Base-by-base conservation (phyloP, 208 protist species). In the Acanthamoeba culbertsoni region DNA sequence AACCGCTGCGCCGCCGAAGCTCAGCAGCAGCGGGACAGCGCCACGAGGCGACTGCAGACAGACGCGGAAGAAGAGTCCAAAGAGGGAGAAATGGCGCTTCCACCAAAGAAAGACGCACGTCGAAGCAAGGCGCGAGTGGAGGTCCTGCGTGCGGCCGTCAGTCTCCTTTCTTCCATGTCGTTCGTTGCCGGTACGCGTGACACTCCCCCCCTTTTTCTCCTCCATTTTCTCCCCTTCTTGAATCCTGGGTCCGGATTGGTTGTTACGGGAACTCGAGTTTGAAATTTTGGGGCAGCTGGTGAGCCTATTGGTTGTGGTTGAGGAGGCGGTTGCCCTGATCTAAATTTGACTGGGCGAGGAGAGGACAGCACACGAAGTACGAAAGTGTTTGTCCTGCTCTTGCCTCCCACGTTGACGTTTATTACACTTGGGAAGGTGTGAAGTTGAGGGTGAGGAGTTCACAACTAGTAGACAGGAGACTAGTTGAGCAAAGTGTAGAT, bases 161-260 rank as follows among this genome's bases (percentile, higher is more conserved):
- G 86, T 42, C 53, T 92, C 5, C 63, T 92, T 16, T 92, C 86
- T 0, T 79, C 62, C 26, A 92, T 92, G 86, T 28, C 86, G 26
- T 92, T 92, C 28, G 86, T 77, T 5, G 43, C 16, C 10, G 86
- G 63, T 92, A 65, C 57, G 53, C 33, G 45, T n/a, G n/a, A n/a
- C n/a, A 43, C 42, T 6, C 14, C 68, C 23, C 6, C 6, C 59
- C 59, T 68, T 7, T 71, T 71, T 71, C 33, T 55, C 14, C 26
- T 8, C 26, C 28, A n/a, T n/a, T 23, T 77, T 5, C 65, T 35
- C 65, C 65, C 40, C 53, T 26, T 20, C 18, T 18, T 8, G 8
- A 18, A 8, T 8, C 18, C 12, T 55, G 48, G 48, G 48, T 18
- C 48, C 12, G 48, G 48, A 40, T 65, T 14, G 23, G 53, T 20